Evolutionary conservation across 148 eudicot genomes (phyloP).

Genomic region (Selenicereus undatus): DNA sequence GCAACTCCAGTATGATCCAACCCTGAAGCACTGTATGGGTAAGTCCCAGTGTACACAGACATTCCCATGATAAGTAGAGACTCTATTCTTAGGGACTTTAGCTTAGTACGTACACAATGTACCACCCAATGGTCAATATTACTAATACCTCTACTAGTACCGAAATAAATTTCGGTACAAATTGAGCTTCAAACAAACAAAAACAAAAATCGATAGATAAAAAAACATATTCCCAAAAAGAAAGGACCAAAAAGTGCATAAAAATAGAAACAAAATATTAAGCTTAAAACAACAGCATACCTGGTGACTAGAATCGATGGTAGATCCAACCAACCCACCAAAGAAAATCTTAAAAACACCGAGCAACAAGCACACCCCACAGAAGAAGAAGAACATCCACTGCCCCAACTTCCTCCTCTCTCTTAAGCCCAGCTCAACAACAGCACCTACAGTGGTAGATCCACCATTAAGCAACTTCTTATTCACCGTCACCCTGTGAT

Average conservation of each 20-base stretch:
- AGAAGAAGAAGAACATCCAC: constrained; percentile 77
- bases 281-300: constrained; percentile 21
- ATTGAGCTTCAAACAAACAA: background rate
- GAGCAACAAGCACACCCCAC: constrained; percentile 71
- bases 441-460: constrained; percentile 28
- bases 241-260: background rate
- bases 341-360: constrained; percentile 69
- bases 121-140: background rate
- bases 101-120: background rate
- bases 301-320: constrained; percentile 43
- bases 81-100: background rate
- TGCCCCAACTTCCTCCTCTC: constrained; percentile 65
- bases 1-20: background rate
- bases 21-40: background rate
- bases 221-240: background rate
- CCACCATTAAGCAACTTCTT: constrained; percentile 8
- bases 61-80: background rate
- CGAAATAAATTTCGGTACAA: constrained; percentile 2
- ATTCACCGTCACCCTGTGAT: constrained; percentile 32
- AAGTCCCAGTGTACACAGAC: no score
- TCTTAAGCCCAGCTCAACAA: constrained; percentile 44
- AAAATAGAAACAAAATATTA: background rate
- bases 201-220: background rate
- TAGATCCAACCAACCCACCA: constrained; percentile 63
- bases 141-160: background rate